These are phyloP conservation scores for Syncephalis fuscata DNA, from an alignment of 371 early-diverging fungal genomes.

Conservation along the genomic window DNA sequence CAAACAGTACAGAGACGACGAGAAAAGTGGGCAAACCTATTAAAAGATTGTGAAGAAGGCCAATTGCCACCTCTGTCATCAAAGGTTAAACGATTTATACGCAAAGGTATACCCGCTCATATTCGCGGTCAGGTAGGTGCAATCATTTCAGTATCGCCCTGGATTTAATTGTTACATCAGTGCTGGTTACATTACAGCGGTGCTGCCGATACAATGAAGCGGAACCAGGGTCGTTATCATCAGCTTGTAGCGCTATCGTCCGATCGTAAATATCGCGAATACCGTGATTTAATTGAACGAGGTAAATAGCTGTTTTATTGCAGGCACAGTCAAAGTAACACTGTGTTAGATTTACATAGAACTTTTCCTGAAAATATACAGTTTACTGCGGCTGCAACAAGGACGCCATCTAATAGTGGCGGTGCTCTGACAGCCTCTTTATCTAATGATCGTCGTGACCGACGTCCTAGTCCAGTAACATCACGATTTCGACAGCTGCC, in stretches of 20 bases:
- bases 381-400: conserved; percentile 27
- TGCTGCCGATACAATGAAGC: conserved; percentile 38
- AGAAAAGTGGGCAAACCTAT: conserved; percentile 36
- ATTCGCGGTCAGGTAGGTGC: conserved; percentile 40
- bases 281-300: conserved; percentile 61
- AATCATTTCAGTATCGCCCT: neutral
- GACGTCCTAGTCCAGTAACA: too few species aligned
- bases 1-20: conserved; percentile 34
- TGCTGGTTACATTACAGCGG: conserved; percentile 76
- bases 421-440: neutral
- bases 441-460: too few species aligned
- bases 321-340: neutral
- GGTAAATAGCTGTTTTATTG: conserved; percentile 12
- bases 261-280: conserved; percentile 33
- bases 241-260: conserved; percentile 13
- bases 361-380: conserved; percentile 66
- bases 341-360: conserved; percentile 41
- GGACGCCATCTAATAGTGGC: conserved; percentile 13
- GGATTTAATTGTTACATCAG: conserved; percentile 9
- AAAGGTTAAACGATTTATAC: conserved; percentile 55
- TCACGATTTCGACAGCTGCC: too few species aligned
- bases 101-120: conserved; percentile 70
- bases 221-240: conserved; percentile 42
- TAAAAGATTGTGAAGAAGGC: conserved; percentile 26
- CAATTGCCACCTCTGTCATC: conserved; percentile 21